A percentile compares a stretch with the other conserved stretches of the same genome.
Evolutionary conservation across 352 stramenopile species (phyloP).

Genomic region (Peronospora farinosa): DNA sequence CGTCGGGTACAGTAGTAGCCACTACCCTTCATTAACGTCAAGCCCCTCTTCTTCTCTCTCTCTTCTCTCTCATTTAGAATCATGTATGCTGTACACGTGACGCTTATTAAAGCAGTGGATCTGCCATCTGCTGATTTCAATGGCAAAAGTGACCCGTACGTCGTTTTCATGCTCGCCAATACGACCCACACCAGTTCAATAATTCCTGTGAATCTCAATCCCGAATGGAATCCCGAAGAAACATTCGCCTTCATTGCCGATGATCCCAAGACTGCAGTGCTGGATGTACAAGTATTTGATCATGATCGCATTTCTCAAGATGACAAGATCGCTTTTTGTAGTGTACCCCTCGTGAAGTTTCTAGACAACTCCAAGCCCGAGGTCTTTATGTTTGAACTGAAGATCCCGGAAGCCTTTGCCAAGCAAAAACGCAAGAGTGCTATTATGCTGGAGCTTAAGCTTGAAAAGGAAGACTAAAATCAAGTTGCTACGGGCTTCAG

Average conservation of each 20-base stretch:
- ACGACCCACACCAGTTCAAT: slow-evolving; percentile 65
- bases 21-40: neutral
- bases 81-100: slow-evolving; percentile 65
- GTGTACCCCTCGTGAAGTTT: slow-evolving; percentile 48
- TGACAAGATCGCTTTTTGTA: slow-evolving; percentile 65
- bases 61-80: neutral
- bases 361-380: slow-evolving; percentile 34
- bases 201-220: slow-evolving; percentile 51
- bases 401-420: slow-evolving; percentile 38
- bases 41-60: neutral
- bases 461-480: slow-evolving; percentile 48
- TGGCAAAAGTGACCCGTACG: slow-evolving; percentile 82
- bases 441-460: slow-evolving; percentile 68
- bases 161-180: slow-evolving; percentile 63
- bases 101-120: slow-evolving; percentile 59
- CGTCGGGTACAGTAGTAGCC: neutral
- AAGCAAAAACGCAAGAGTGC: slow-evolving; percentile 67
- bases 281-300: slow-evolving; percentile 67
- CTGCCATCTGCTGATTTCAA: slow-evolving; percentile 70
- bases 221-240: slow-evolving; percentile 59
- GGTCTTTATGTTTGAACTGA: slow-evolving; percentile 65
- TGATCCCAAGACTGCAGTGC: slow-evolving; percentile 41
- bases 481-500: too few species aligned
- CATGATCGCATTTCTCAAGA: slow-evolving; percentile 73
- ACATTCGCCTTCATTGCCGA: slow-evolving; percentile 63